Percentiles rank a stretch among this genome's conserved stretches.
Conservation (phyloP, 164 flowering plant genomes). For the Santalum album region DNA sequence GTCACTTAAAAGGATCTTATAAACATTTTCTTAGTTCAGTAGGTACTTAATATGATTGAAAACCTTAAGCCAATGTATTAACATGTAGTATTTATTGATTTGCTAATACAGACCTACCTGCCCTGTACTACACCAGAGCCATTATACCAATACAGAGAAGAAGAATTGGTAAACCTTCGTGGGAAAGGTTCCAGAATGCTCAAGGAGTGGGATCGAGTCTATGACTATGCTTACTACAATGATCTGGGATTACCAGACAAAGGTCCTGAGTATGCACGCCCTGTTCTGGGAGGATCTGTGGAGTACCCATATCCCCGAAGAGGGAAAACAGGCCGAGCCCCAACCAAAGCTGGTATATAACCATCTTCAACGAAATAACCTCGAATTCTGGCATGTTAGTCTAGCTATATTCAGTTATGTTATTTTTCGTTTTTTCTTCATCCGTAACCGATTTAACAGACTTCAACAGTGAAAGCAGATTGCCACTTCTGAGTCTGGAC, state of each 20-base stretch:
- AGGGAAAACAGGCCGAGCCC: slow-evolving; percentile 69
- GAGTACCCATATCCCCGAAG: slow-evolving; percentile 76
- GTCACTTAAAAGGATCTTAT: no score
- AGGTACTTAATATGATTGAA: no score
- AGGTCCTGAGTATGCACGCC: slow-evolving; percentile 41
- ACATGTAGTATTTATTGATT: no score
- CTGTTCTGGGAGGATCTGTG: slow-evolving; percentile 61
- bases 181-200: slow-evolving; percentile 58
- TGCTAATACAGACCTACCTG: slow-evolving; percentile 59
- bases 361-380: no score
- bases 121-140: slow-evolving; percentile 60
- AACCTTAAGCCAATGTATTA: no score
- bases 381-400: neutral
- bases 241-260: slow-evolving; percentile 68
- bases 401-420: neutral
- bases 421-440: neutral
- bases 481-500: slow-evolving; percentile 55
- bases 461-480: slow-evolving; percentile 51
- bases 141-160: slow-evolving; percentile 44
- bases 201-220: slow-evolving; percentile 81
- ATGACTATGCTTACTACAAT: slow-evolving; percentile 81
- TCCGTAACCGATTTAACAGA: slow-evolving; percentile 28
- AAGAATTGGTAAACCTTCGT: slow-evolving; percentile 53
- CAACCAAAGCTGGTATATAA: slow-evolving; percentile 45
- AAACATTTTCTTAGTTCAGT: no score